Conservation (phyloP, 495 filamentous ascomycete genomes). For the Daldinia bambusicola region DNA sequence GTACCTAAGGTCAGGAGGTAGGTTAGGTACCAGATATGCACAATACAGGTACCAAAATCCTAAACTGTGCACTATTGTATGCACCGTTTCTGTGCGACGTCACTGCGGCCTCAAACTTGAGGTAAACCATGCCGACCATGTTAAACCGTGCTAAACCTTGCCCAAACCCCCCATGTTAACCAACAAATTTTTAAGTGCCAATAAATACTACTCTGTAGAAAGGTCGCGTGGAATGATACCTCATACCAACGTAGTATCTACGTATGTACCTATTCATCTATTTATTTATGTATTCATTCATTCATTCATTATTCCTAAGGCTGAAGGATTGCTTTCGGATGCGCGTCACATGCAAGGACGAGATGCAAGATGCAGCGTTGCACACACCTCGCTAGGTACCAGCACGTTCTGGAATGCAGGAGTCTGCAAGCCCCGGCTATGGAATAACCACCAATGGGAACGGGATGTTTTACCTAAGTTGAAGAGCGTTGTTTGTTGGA, state of each 20-base stretch:
- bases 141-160: neutral
- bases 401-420: slow-evolving; percentile 38
- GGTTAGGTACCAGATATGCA: too few relatives aligned
- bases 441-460: slow-evolving; percentile 14
- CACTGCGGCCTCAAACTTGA: slow-evolving; percentile 21
- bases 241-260: neutral
- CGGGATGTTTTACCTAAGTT: too few relatives aligned
- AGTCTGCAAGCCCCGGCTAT: neutral
- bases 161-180: neutral
- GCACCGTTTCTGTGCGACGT: slow-evolving; percentile 22
- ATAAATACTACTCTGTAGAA: neutral
- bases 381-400: slow-evolving; percentile 28
- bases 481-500: too few relatives aligned
- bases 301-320: slow-evolving; percentile 33
- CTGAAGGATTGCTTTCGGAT: slow-evolving; percentile 34
- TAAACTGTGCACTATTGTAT: neutral
- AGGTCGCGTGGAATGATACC: neutral
- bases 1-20: too few relatives aligned
- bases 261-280: too few relatives aligned
- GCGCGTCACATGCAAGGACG: slow-evolving; percentile 39
- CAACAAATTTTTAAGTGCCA: neutral
- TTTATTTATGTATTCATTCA: slow-evolving; percentile 8
- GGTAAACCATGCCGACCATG: neutral
- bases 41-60: too few relatives aligned
- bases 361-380: slow-evolving; percentile 9